Evolutionary conservation across 768 basidiomycete species (phyloP), one percentile per base, ranked within the genome.

Genomic region (Ramaria sp.): DNA sequence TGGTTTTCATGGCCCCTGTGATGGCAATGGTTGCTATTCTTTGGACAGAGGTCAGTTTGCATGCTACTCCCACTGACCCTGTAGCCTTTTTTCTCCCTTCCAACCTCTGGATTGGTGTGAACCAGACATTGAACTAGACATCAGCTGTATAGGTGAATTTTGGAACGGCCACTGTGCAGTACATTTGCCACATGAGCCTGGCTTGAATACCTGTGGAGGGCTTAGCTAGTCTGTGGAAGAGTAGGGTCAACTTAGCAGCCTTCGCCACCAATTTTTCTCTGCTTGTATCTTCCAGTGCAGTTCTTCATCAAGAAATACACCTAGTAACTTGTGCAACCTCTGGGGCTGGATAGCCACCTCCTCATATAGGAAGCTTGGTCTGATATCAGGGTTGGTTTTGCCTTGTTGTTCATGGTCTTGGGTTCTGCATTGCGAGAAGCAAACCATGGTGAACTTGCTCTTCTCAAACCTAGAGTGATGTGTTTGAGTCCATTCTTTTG

Each of bases 101-200:
- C 1, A 7, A 15, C 0, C 20, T 1, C 0, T 59, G 57, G 65
- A 42, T 9, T 24, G 42, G 41, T 0, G 30, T 56, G 46, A 15
- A 47, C 46, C 46, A n/a, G n/a, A 47, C 12, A 22, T 20, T n/a
- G n/a, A n/a, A n/a, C n/a, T n/a, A n/a, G n/a, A n/a, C n/a, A 6
- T 12, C n/a, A 3, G 22, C 11, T 3, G 7, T 65, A 46, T 70
- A 69, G 0, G 59, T 12, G 52, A 68, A 64, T 13, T 57, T 53
- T 0, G 67, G 69, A 0, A 70, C 52, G 0, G 62, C 67, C 0
- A 65, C 58, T 0, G 57, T 38, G 0, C 59, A 50, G 50, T 65
- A 68, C 0, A 67, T 39, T 3, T 56, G 54, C 0, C 63, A 43
- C n/a, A 59, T 57, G 7, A 53, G n/a, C 58, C 55, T 0, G 57